These are phyloP conservation scores for Globisporangium emineosum DNA, from an alignment of 352 stramenopile genomes.

Conservation along the genomic window DNA sequence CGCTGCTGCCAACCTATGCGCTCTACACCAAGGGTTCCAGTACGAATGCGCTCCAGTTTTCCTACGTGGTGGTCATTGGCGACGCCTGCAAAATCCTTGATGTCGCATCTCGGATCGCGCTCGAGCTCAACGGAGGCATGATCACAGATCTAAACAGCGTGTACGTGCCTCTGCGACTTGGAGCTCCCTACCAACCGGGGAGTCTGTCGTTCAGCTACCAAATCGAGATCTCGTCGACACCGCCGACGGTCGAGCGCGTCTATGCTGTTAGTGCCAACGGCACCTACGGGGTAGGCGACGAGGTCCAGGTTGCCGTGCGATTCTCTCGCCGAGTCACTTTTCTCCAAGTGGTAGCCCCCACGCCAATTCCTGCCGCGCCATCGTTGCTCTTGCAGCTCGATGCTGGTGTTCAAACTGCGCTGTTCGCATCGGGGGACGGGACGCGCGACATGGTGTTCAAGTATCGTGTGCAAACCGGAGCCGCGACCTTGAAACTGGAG, in stretches of 20 bases:
- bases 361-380: slow-evolving; percentile 12
- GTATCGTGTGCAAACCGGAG: slow-evolving; percentile 39
- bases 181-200: slow-evolving; percentile 19
- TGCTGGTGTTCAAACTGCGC: slow-evolving; percentile 20
- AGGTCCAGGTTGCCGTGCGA: slow-evolving; percentile 37
- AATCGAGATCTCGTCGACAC: slow-evolving; percentile 42
- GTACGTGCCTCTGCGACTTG: slow-evolving; percentile 50
- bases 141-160: slow-evolving; percentile 43
- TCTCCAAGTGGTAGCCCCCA: neutral
- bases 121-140: slow-evolving; percentile 51
- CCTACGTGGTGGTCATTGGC: slow-evolving; percentile 48
- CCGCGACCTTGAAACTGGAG: slow-evolving; percentile 31
- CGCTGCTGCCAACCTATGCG: slow-evolving; percentile 29
- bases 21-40: slow-evolving; percentile 52
- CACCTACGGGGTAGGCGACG: slow-evolving; percentile 48
- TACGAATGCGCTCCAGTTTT: slow-evolving; percentile 39
- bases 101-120: slow-evolving; percentile 33
- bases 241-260: slow-evolving; percentile 39
- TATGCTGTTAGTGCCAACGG: slow-evolving; percentile 28
- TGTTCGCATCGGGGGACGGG: slow-evolving; percentile 42
- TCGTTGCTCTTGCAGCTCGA: slow-evolving; percentile 39
- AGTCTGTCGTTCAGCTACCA: slow-evolving; percentile 45
- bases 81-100: slow-evolving; percentile 49
- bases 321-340: slow-evolving; percentile 42
- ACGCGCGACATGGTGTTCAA: slow-evolving; percentile 43